A percentile compares a stretch with the other conserved stretches of the same genome.
phyloP scores from a whole-genome alignment of 2,329 filamentous ascomycete species.

The Aspergillus latus region DNA sequence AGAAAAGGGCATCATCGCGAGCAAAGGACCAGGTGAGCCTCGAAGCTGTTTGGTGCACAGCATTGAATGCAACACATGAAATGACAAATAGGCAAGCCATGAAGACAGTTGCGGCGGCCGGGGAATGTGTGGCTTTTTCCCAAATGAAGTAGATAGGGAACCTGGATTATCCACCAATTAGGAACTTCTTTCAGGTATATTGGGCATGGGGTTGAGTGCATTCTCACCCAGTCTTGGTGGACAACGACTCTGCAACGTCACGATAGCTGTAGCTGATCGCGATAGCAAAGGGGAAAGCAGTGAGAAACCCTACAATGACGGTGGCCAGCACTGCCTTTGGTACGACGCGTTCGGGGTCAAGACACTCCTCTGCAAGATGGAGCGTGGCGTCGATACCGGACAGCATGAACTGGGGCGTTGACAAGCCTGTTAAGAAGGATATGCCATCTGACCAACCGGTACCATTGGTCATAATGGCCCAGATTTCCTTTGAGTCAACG shows the following conservation, averaged over 20 bases:
- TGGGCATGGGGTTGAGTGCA: too few species aligned
- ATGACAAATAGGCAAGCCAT: conserved; percentile 21
- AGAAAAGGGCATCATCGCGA: conserved; percentile 33
- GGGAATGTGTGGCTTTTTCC: conserved; percentile 25
- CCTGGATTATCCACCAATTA: conserved; percentile 1
- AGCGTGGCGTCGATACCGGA: conserved; percentile 26
- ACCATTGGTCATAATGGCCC: conserved; percentile 23
- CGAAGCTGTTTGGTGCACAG: conserved; percentile 30
- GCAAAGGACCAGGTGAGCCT: conserved; percentile 37
- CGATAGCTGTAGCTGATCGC: conserved; percentile 23
- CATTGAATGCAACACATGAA: conserved; percentile 23
- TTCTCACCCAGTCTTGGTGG: conserved; percentile 20
- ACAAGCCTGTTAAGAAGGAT: conserved; percentile 26
- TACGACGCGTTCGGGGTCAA: conserved; percentile 25
- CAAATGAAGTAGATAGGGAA: conserved; percentile 27
- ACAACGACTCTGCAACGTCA: conserved; percentile 17
- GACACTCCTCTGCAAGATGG: conserved; percentile 26
- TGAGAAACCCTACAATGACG: conserved; percentile 22
- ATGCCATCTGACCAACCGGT: conserved; percentile 26
- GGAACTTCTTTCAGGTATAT: too few species aligned
- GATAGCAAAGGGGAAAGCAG: conserved; percentile 25
- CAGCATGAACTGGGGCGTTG: conserved; percentile 28
- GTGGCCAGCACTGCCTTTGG: conserved; percentile 24
- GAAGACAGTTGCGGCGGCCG: conserved; percentile 22
- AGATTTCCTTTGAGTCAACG: conserved; percentile 19